Conservation (phyloP, 257 asterid species). For the Salvia rosmarinus region DNA sequence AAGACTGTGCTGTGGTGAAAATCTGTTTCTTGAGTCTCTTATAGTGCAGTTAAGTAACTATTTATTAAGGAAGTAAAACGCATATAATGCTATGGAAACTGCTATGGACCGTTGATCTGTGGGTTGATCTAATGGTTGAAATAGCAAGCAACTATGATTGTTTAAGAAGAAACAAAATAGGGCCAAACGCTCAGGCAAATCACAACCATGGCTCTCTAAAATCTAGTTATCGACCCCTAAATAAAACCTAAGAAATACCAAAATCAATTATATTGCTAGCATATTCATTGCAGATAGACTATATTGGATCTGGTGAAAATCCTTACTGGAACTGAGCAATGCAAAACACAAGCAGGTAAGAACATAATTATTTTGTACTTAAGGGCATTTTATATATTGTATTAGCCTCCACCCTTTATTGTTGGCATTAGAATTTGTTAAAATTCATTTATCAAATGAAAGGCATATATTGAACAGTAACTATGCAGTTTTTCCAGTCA, state of each 20-base stretch:
- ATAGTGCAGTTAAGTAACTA: constrained; percentile 41
- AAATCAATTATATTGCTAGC: not conserved
- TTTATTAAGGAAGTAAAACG: constrained; percentile 44
- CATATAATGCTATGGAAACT: constrained; percentile 40
- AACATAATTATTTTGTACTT: not conserved
- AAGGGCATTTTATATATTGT: not conserved
- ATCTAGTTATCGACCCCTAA: not conserved
- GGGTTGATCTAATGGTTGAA: constrained; percentile 38
- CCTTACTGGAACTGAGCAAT: constrained; percentile 2
- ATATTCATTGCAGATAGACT: not conserved
- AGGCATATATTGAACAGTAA: constrained; percentile 21
- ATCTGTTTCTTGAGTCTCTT: constrained; percentile 35
- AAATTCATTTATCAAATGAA: not conserved
- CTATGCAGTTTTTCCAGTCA: constrained; percentile 15
- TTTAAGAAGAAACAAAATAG: not conserved
- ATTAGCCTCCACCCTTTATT: not conserved
- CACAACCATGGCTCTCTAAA: not conserved
- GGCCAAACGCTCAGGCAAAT: not conserved
- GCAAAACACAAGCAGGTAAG: not conserved
- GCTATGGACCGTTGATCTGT: constrained; percentile 34
- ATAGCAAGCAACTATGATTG: constrained; percentile 1
- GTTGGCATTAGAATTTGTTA: constrained; percentile 11
- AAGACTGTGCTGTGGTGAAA: constrained; percentile 32
- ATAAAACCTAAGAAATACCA: not conserved
- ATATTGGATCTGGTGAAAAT: not conserved